Percentiles rank a stretch among this genome's conserved stretches.
Evolutionary conservation across 495 filamentous ascomycete genomes (phyloP).

Genomic region (Articulospora tetracladia): DNA sequence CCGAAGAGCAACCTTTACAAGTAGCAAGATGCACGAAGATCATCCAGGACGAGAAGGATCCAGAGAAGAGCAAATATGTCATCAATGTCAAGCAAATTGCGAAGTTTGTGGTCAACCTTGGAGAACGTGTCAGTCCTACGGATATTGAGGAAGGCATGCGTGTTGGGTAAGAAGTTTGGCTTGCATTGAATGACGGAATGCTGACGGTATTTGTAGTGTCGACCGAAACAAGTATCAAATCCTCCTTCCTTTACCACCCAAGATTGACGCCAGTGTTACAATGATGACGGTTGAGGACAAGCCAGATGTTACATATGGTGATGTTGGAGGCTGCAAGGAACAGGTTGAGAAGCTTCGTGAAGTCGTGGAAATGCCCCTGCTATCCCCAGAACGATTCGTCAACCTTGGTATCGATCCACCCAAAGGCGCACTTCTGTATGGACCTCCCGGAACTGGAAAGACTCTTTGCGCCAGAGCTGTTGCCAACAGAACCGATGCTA

Average conservation of each 20-base stretch:
- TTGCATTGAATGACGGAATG: neutral
- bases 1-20: conserved; percentile 95
- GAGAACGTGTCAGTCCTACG: conserved; percentile 93
- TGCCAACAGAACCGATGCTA: conserved; percentile 95
- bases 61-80: conserved; percentile 99
- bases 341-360: conserved; percentile 98
- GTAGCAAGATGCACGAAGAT: conserved; percentile 99
- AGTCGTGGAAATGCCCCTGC: conserved; percentile 95
- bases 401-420: conserved; percentile 97
- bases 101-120: conserved; percentile 98
- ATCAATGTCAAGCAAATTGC: conserved; percentile 99
- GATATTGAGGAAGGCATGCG: conserved; percentile 99
- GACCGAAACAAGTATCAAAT: conserved; percentile 99
- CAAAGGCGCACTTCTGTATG: conserved; percentile 95
- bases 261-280: conserved; percentile 97
- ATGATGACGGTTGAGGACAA: conserved; percentile 99
- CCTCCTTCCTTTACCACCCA: conserved; percentile 91
- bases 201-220: conserved; percentile 50
- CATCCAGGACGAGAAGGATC: conserved; percentile 93
- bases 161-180: conserved; percentile 63
- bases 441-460: conserved; percentile 95
- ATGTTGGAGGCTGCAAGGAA: conserved; percentile 98
- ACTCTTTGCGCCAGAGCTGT: conserved; percentile 96
- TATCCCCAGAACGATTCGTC: conserved; percentile 95
- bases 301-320: conserved; percentile 97